These are phyloP conservation scores for Tritrichomonas musculus DNA, from an alignment of 208 protist genomes.

Conservation along the genomic window DNA sequence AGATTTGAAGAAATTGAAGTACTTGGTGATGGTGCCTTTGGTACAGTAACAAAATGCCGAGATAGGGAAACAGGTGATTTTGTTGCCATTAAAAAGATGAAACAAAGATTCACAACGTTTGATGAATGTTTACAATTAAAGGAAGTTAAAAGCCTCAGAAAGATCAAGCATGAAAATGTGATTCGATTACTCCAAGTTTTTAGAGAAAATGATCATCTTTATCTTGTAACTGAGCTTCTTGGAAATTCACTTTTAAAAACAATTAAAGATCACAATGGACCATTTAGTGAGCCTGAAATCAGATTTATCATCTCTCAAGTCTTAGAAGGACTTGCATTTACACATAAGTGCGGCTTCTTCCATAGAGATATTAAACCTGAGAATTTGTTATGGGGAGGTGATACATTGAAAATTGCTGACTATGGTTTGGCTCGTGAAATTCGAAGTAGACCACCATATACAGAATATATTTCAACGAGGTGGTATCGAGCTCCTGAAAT, in stretches of 20 bases:
- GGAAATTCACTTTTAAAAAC: background rate
- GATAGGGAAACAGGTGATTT: no score
- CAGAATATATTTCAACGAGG: conserved; percentile 73
- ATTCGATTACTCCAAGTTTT: background rate
- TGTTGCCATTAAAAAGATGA: conserved; percentile 96
- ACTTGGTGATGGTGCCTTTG: conserved; percentile 88
- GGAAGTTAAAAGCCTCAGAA: conserved; percentile 62
- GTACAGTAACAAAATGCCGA: conserved; percentile 75
- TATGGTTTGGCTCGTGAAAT: conserved; percentile 76
- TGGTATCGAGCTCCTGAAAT: conserved; percentile 76
- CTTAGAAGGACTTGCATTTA: background rate
- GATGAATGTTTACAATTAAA: conserved; percentile 84
- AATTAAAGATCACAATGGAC: background rate
- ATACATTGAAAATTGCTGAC: conserved; percentile 76
- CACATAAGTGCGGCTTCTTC: background rate
- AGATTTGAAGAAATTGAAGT: conserved; percentile 77
- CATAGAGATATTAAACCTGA: conserved; percentile 33
- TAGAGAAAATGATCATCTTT: background rate
- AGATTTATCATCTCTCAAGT: background rate
- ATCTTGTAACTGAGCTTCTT: background rate
- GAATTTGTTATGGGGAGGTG: background rate
- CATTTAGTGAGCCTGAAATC: background rate
- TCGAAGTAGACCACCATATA: conserved; percentile 66
- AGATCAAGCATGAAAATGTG: conserved; percentile 18
- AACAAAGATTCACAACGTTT: conserved; percentile 88